phyloP scores from a whole-genome alignment of 2,329 filamentous ascomycete species.

The Verticillium tricorpus region DNA sequence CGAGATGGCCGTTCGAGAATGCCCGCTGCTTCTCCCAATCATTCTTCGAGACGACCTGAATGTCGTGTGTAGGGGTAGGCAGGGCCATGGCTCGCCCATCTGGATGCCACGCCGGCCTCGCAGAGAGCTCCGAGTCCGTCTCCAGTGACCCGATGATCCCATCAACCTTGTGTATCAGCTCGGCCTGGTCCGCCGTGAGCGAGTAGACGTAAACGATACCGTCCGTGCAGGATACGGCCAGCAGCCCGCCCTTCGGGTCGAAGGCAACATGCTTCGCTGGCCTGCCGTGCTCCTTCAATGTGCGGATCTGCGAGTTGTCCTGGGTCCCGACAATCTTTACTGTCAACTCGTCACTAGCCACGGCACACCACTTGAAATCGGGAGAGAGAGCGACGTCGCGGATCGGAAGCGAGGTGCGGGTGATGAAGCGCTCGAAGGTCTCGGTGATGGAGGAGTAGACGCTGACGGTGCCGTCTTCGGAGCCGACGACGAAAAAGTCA shows the following conservation, averaged over 20 bases:
- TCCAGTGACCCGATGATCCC: conserved; percentile 79
- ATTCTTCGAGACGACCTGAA: conserved; percentile 80
- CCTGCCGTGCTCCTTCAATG: conserved; percentile 77
- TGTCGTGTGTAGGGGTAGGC: conserved; percentile 74
- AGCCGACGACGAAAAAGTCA: conserved; percentile 81
- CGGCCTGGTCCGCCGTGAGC: conserved; percentile 69
- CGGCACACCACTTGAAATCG: conserved; percentile 82
- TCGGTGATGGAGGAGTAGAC: conserved; percentile 77
- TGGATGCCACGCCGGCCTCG: conserved; percentile 83
- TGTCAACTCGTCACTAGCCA: conserved; percentile 92
- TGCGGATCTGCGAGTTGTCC: conserved; percentile 71
- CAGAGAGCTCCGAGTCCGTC: conserved; percentile 69
- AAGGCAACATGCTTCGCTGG: conserved; percentile 91
- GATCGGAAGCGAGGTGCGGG: conserved; percentile 79
- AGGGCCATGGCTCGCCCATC: conserved; percentile 88
- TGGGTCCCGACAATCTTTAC: conserved; percentile 83
- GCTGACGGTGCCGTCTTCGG: conserved; percentile 94
- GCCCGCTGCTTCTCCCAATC: conserved; percentile 84
- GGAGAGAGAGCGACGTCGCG: conserved; percentile 80
- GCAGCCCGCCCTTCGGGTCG: conserved; percentile 70
- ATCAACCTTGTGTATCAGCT: conserved; percentile 78
- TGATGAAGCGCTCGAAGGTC: conserved; percentile 73
- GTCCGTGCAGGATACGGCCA: conserved; percentile 82
- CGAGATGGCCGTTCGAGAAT: conserved; percentile 76
- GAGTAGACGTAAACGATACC: conserved; percentile 90